phyloP scores from a whole-genome alignment of 2,329 filamentous ascomycete genomes.

The Claviceps paspali region DNA sequence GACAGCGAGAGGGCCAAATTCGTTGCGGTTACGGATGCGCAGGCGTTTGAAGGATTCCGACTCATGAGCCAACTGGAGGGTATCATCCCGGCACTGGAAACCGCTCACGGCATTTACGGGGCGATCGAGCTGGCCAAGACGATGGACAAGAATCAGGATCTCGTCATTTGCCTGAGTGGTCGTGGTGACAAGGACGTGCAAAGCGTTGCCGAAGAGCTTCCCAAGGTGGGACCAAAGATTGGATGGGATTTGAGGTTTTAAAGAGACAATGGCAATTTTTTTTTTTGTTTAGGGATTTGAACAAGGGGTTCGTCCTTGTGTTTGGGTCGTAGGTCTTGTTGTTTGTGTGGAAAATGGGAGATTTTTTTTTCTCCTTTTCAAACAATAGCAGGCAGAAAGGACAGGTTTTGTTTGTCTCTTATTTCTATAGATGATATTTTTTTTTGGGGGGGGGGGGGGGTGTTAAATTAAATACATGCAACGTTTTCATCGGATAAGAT shows the following conservation, averaged over 20 bases:
- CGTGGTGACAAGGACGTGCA: conserved; percentile 97
- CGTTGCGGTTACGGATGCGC: conserved; percentile 76
- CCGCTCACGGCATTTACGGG: conserved; percentile 81
- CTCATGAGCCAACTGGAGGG: conserved; percentile 79
- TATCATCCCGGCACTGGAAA: conserved; percentile 92
- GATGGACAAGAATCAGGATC: conserved; percentile 73
- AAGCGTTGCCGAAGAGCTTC: conserved; percentile 89
- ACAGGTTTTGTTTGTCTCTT: no score
- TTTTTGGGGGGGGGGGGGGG: no score
- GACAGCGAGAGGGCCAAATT: conserved; percentile 76
- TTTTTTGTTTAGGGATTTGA: no score
- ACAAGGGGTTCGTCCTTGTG: no score
- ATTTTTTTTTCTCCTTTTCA: no score
- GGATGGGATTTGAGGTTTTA: conserved; percentile 55
- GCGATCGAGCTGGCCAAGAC: conserved; percentile 83
- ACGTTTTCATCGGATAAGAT: no score
- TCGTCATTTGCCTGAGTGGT: conserved; percentile 88
- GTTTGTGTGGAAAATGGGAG: no score
- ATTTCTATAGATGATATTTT: no score
- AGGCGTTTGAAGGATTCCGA: conserved; percentile 79
- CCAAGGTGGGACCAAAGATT: conserved; percentile 76
- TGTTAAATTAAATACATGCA: no score
- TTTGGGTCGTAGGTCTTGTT: no score
- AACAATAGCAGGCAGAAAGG: neutral
- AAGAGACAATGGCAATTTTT: no score